Conservation (phyloP, 306 rosid genomes). For the Quercus suber region DNA sequence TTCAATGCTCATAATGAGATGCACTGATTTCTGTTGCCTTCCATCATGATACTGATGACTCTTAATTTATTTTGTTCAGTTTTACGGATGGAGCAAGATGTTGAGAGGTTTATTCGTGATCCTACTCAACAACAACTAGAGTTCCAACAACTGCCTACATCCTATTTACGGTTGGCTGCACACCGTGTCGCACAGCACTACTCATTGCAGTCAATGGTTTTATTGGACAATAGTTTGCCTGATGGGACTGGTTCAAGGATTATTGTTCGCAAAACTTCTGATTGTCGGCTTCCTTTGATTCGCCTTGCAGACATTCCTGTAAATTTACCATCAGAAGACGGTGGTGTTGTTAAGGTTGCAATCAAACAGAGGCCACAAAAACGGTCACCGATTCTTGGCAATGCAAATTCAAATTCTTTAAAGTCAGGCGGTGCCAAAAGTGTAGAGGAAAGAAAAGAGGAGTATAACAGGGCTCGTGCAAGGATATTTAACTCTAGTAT, state of each 20-base stretch:
- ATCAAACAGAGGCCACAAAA: constrained; percentile 93
- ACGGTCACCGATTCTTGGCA: constrained; percentile 33
- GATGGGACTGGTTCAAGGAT: constrained; percentile 96
- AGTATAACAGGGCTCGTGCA: constrained; percentile 93
- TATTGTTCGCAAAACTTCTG: constrained; percentile 84
- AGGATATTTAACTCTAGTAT: constrained; percentile 75
- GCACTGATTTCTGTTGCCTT: not conserved
- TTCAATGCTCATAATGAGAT: not conserved
- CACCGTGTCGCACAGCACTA: constrained; percentile 98
- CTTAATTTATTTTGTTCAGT: constrained; percentile 46
- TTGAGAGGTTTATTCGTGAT: constrained; percentile 78
- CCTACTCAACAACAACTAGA: constrained; percentile 85
- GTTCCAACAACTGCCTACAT: constrained; percentile 93
- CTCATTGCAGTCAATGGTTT: constrained; percentile 89
- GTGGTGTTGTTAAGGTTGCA: constrained; percentile 69
- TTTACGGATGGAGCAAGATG: constrained; percentile 95
- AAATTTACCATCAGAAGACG: constrained; percentile 59
- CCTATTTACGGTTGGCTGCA: constrained; percentile 94
- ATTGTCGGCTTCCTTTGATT: constrained; percentile 63
- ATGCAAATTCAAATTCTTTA: constrained; percentile 46
- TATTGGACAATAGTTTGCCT: constrained; percentile 70
- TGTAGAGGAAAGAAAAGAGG: constrained; percentile 98
- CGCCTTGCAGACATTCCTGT: constrained; percentile 94
- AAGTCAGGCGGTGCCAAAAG: constrained; percentile 65
- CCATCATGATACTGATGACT: not conserved